Evolutionary conservation across 371 early-diverging fungal species (phyloP).

Genomic region (Apophysomyces sp.): DNA sequence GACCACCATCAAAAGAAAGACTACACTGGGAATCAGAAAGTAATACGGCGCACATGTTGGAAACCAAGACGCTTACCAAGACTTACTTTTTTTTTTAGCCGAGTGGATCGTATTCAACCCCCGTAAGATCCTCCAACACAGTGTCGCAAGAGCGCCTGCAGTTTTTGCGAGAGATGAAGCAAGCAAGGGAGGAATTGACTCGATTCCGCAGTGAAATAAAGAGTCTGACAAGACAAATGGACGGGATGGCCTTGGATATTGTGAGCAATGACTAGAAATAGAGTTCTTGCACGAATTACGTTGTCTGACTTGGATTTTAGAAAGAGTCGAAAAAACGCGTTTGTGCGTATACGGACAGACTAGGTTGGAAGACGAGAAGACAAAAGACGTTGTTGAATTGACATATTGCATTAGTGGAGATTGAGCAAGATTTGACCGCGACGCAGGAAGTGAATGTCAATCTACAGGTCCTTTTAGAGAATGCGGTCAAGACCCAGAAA

Average conservation of each 20-base stretch:
- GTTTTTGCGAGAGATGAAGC: slow-evolving; percentile 38
- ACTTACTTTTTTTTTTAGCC: slow-evolving; percentile 5
- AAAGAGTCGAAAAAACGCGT: slow-evolving; percentile 37
- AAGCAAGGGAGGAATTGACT: slow-evolving; percentile 50
- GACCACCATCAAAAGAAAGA: not conserved
- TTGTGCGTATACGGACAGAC: slow-evolving; percentile 25
- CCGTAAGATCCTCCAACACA: slow-evolving; percentile 2
- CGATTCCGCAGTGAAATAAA: slow-evolving; percentile 57
- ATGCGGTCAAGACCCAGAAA: slow-evolving; percentile 55
- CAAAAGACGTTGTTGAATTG: not conserved
- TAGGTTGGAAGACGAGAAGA: not conserved
- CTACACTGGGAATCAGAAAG: not conserved
- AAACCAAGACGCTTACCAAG: not conserved
- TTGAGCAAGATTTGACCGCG: slow-evolving; percentile 50
- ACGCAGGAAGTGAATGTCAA: slow-evolving; percentile 68
- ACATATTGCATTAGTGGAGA: slow-evolving; percentile 22
- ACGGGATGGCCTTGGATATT: slow-evolving; percentile 56
- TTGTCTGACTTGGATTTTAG: slow-evolving; percentile 10
- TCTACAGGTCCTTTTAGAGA: slow-evolving; percentile 57
- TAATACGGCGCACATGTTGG: not conserved
- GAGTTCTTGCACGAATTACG: too few relatives aligned
- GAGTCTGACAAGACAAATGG: slow-evolving; percentile 54
- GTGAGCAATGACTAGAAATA: slow-evolving; percentile 12
- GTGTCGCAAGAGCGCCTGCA: slow-evolving; percentile 14
- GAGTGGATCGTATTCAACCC: slow-evolving; percentile 16